Evolutionary conservation across 2,329 filamentous ascomycete genomes (phyloP), one percentile per base, ranked within the genome.

Genomic region (Fusarium bactridioides): DNA sequence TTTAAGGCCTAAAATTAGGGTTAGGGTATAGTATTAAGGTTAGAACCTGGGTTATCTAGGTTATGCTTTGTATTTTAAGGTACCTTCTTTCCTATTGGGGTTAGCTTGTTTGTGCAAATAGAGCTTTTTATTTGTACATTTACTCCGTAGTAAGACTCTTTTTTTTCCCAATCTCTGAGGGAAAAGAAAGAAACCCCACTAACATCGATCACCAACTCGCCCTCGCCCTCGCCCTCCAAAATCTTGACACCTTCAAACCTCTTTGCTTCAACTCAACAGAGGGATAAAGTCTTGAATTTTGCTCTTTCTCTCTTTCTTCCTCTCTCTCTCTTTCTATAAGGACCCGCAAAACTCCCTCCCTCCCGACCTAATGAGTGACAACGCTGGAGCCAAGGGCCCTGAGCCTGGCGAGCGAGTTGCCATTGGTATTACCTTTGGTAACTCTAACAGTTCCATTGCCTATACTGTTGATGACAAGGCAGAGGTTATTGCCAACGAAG

Each of bases 401-500:
- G 84, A 86, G 83, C 89, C 89, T 57, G 84, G 83, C 76, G 86
- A 91, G 77, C 87, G 90, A 78, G 86, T 88, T 79, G 94, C 92
- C 81, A 98, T 99, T 84, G 96, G 96, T 82, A 94, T 99, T 81
- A 93, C 95, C 76, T 98, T 98, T 87, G 96, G 96, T 85, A 99
- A 98, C 87, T 95, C 94, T 70, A 97, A 97, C 91, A 97, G 94
- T 86, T 98, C 94, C 69, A 98, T 99, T 84, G 95, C 95, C 78
- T 94, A 91, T 82, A 97, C 95, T 51, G 89, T 92, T 70, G 95
- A 98, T 80, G 95, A 97, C 84, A 97, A 97, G 87, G 92, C 94
- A 74, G 94, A 98, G 82, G 95, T 99, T 73, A 98, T 99, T 85
- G 96, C 96, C 80, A 98, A 99, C 85, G 96, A 98, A 86, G 96